These are phyloP conservation scores for Gossypium rotundifolium DNA, from an alignment of 345 rosid species.

Conservation along the genomic window DNA sequence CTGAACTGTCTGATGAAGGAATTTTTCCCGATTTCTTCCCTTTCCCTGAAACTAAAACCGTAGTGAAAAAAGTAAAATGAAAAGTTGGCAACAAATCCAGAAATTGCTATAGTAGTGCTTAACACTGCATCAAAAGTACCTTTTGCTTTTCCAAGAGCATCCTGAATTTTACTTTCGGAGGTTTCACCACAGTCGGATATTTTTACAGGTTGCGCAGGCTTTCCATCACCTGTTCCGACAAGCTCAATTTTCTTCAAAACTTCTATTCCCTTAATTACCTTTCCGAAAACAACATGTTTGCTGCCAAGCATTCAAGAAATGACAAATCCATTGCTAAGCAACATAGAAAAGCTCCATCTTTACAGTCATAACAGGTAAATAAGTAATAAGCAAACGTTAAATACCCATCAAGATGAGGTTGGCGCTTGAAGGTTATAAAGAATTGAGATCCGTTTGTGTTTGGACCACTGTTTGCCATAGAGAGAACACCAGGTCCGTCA, in stretches of 20 bases:
- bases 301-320: conserved; percentile 32
- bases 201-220: conserved; percentile 53
- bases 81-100: not conserved
- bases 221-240: conserved; percentile 62
- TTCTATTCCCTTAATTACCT: conserved; percentile 77
- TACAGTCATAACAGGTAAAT: not conserved
- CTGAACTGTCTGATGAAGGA: conserved; percentile 48
- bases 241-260: conserved; percentile 71
- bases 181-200: conserved; percentile 71
- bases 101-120: not conserved
- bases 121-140: conserved; percentile 29
- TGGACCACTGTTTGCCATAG: conserved; percentile 95
- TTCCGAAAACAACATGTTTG: conserved; percentile 97
- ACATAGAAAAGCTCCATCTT: not conserved
- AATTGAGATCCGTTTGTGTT: conserved; percentile 95
- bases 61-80: not conserved
- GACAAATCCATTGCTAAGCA: conserved; percentile 6
- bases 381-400: conserved; percentile 13
- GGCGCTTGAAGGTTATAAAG: conserved; percentile 74
- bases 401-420: conserved; percentile 93
- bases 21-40: conserved; percentile 46
- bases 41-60: conserved; percentile 46
- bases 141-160: conserved; percentile 41
- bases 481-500: conserved; percentile 80
- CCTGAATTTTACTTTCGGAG: conserved; percentile 42